A percentile compares a stretch with the other conserved stretches of the same genome.
Evolutionary conservation across 441 rosid species (phyloP).

Genomic region (Populus hybrid): DNA sequence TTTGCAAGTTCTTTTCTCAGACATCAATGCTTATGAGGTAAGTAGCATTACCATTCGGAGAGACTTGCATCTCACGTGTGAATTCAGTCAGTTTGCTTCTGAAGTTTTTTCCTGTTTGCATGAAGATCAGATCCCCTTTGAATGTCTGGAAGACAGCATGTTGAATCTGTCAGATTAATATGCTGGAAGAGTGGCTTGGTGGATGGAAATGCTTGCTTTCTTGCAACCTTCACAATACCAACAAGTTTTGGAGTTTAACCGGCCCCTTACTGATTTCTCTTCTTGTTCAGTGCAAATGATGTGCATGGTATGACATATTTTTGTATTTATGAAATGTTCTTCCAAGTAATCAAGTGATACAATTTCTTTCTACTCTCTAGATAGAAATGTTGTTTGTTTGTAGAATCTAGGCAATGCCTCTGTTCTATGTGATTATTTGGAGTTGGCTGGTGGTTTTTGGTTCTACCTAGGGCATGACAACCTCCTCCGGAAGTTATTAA

Average conservation of each 20-base stretch:
- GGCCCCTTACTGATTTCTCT: not conserved
- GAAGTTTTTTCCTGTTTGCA: not conserved
- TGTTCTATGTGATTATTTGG: not conserved
- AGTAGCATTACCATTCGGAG: not conserved
- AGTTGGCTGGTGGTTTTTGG: not conserved
- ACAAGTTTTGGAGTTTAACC: not conserved
- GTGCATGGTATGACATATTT: not conserved
- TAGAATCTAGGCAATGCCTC: not conserved
- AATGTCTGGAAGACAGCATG: not conserved
- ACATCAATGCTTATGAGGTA: constrained; percentile 78
- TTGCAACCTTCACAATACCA: not conserved
- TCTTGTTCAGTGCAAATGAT: not conserved
- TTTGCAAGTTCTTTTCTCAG: constrained; percentile 80
- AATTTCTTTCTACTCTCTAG: not conserved
- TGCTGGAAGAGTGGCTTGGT: not conserved
- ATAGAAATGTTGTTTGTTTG: not conserved
- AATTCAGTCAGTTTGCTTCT: not conserved
- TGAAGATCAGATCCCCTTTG: not conserved
- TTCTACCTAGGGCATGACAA: not conserved
- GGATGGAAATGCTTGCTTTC: not conserved
- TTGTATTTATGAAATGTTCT: not conserved
- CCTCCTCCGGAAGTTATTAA: not conserved
- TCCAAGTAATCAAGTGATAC: not conserved
- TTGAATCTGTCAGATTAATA: not conserved
- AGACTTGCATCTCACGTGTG: not conserved